Evolutionary conservation across 106 monocot species (phyloP).

Genomic region (Phalaenopsis aphrodite): DNA sequence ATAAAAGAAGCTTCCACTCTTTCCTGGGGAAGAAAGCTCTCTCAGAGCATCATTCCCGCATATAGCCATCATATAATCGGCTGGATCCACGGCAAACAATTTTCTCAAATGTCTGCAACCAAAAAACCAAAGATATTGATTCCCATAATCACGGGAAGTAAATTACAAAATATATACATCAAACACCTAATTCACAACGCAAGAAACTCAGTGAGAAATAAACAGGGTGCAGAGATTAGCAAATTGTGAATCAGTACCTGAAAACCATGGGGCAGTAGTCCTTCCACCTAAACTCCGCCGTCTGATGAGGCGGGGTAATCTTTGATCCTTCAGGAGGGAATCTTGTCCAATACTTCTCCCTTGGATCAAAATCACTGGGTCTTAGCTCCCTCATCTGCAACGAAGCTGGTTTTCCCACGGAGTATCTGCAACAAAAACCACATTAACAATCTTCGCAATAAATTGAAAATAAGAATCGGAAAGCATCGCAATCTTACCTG

Average conservation of each 20-base stretch:
- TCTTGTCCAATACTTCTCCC: conserved; percentile 87
- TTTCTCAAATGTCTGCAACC: conserved; percentile 61
- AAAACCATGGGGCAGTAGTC: conserved; percentile 91
- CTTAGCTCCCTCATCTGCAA: conserved; percentile 45
- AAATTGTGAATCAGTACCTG: conserved; percentile 31
- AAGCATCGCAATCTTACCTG: conserved; percentile 9
- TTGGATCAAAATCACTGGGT: conserved; percentile 61
- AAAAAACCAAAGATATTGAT: not conserved
- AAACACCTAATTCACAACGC: not conserved
- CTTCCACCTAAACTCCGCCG: conserved; percentile 82
- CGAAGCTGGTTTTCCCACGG: conserved; percentile 56
- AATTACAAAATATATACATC: not conserved
- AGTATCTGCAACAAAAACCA: conserved; percentile 35
- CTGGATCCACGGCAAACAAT: conserved; percentile 71
- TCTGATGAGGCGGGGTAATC: conserved; percentile 73
- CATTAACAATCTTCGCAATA: not conserved
- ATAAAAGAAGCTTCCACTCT: conserved; percentile 95
- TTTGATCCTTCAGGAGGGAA: conserved; percentile 89
- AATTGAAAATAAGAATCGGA: not conserved
- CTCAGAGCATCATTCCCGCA: conserved; percentile 84
- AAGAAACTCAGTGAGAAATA: not conserved
- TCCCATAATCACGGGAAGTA: not conserved
- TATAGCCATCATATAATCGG: conserved; percentile 85
- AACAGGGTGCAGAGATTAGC: not conserved
- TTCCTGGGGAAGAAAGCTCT: conserved; percentile 88